These are phyloP conservation scores for Golovinomyces cichoracearum DNA, from an alignment of 2,329 filamentous ascomycete species.

Conservation along the genomic window DNA sequence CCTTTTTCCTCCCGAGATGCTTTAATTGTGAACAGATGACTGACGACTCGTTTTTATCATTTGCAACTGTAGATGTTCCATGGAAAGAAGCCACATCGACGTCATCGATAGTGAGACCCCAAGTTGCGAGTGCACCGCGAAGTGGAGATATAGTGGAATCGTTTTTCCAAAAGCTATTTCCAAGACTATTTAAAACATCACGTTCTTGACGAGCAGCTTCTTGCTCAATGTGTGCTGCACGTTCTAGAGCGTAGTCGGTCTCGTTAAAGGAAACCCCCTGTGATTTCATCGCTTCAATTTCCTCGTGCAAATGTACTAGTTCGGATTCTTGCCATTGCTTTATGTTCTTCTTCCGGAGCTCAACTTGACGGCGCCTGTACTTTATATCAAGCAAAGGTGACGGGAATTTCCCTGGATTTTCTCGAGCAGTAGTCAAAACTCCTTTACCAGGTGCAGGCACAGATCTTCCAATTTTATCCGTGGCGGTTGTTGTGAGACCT, in stretches of 20 bases:
- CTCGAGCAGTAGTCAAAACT: conserved; percentile 83
- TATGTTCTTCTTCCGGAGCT: conserved; percentile 80
- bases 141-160: conserved; percentile 83
- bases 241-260: conserved; percentile 62
- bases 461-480: conserved; percentile 95
- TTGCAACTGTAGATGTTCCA: conserved; percentile 91
- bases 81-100: conserved; percentile 93
- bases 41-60: conserved; percentile 98
- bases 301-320: conserved; percentile 73
- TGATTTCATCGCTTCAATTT: conserved; percentile 72
- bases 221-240: conserved; percentile 60
- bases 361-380: conserved; percentile 84
- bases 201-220: conserved; percentile 78
- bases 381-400: conserved; percentile 92
- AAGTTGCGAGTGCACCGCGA: conserved; percentile 83
- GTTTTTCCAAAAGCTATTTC: conserved; percentile 98
- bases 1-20: conserved; percentile 85
- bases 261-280: conserved; percentile 53
- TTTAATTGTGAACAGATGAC: conserved; percentile 90
- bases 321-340: conserved; percentile 93
- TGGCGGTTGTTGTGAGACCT: conserved; percentile 81
- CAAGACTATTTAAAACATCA: conserved; percentile 72
- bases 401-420: conserved; percentile 73
- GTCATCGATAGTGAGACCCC: conserved; percentile 94
- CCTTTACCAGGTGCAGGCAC: conserved; percentile 90